Evolutionary conservation across 306 rosid genomes (phyloP), one percentile per base, ranked within the genome.

Genomic region (Trifolium repens): DNA sequence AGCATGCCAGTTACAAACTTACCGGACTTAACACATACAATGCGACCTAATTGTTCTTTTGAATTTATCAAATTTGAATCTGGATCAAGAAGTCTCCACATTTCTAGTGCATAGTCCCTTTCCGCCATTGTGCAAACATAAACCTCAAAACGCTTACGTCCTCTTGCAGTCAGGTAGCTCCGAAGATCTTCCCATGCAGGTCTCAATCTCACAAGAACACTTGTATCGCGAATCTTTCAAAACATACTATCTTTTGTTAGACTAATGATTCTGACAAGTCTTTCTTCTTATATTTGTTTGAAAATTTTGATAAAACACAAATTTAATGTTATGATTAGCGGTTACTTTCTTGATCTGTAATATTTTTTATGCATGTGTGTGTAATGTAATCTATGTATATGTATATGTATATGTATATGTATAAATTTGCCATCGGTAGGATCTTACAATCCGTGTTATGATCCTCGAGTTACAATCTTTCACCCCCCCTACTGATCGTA

Each of bases 21-120:
- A 90, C 99, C 99, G 70, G 99, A 88, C 80, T 96, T 92, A 67
- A 96, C 99, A 75, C 99, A 96, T 26, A 96, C 99, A 60, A 96
- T 96, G 63, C 99, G 99, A 63, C 87, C 92, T 78, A 96, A 77
- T 78, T 89, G 81, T 75, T 89, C 96, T 79, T 87, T 90, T n/a
- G 92, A 82, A 80, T 84, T 89, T 85, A 96, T 96, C 90, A 96
- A 86, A 88, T 92, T 96, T 65, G 89, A 92, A 69, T 90, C 98
- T 69, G 99, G 99, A 87, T 96, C 99, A 76, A 96, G 98, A 88
- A 96, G 99, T 91, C 99, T 89, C 99, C 99, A 96, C 99, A 96
- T 96, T 87, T 96, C 99, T 34, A 96, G 87, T 17, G 99, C 99
- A 82, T 96, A 96, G 91, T 96, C 99, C 86, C 96, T 90, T 87